These are phyloP conservation scores for Pichia sp. DNA, from an alignment of 1,139 yeast genomes.

Conservation along the genomic window DNA sequence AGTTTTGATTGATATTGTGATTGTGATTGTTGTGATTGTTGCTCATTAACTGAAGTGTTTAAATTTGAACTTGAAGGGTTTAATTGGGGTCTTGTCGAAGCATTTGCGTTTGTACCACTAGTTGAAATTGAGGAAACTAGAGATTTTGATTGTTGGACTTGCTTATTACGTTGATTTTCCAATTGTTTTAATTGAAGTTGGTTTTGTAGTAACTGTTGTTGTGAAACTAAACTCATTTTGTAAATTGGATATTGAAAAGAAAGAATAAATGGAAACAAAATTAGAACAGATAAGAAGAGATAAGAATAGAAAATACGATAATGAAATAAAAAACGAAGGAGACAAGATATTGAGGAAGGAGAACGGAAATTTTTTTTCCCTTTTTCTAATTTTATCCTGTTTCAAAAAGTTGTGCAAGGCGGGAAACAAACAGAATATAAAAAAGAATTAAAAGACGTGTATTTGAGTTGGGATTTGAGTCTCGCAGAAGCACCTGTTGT, in stretches of 20 bases:
- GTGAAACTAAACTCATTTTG: slow-evolving; percentile 29
- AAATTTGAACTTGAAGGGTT: too few species aligned
- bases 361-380: too few species aligned
- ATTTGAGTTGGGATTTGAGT: too few species aligned
- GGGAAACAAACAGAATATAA: too few species aligned
- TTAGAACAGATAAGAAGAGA: neutral
- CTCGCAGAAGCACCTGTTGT: too few species aligned
- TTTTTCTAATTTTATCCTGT: too few species aligned
- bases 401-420: too few species aligned
- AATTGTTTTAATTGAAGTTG: slow-evolving; percentile 31
- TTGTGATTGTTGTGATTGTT: neutral
- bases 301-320: too few species aligned
- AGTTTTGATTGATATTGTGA: neutral
- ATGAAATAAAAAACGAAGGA: too few species aligned
- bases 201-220: slow-evolving; percentile 30
- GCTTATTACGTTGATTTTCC: slow-evolving; percentile 34
- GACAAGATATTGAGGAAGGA: too few species aligned
- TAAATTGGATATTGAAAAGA: neutral
- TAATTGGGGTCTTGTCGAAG: neutral
- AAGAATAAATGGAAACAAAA: neutral
- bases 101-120: slow-evolving; percentile 1
- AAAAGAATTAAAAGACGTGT: too few species aligned
- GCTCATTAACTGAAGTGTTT: too few species aligned
- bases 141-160: slow-evolving; percentile 33
- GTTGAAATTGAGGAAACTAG: slow-evolving; percentile 17